Percentiles rank a stretch among this genome's conserved stretches.
These are phyloP conservation scores for Polygonum maritimum DNA, from an alignment of 148 eudicot genomes.

Conservation along the genomic window DNA sequence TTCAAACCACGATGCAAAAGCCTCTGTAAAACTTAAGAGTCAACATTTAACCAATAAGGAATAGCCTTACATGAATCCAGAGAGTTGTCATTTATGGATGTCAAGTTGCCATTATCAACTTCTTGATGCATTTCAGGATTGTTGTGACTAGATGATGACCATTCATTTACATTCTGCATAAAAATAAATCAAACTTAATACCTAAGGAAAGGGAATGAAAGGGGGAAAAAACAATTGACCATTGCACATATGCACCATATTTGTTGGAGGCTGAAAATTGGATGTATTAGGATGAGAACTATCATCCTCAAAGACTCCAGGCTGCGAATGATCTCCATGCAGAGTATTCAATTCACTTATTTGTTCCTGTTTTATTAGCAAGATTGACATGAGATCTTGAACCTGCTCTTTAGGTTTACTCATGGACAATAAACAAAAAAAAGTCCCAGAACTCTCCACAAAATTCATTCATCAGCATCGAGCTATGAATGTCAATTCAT, in stretches of 20 bases:
- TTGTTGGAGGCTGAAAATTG: no score
- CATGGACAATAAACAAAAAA: not conserved
- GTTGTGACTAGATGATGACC: conserved; percentile 21
- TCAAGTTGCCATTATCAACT: conserved; percentile 19
- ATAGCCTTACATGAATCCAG: conserved; percentile 19
- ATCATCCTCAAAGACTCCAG: conserved; percentile 28
- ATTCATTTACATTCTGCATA: conserved; percentile 38
- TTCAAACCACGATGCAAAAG: not conserved
- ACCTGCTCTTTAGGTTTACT: not conserved
- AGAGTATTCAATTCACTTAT: conserved; percentile 35
- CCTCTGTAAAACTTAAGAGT: not conserved
- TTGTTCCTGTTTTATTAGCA: conserved; percentile 36
- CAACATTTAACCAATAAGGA: conserved; percentile 19
- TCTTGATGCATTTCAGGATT: conserved; percentile 22
- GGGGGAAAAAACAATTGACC: not conserved
- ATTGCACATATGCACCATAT: conserved; percentile 19
- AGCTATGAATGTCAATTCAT: not conserved
- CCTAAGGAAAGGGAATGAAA: not conserved
- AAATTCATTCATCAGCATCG: not conserved
- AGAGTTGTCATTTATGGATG: conserved; percentile 26
- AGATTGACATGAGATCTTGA: not conserved
- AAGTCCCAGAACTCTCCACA: not conserved
- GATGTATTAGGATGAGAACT: conserved; percentile 24
- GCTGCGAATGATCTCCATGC: conserved; percentile 28
- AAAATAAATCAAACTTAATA: not conserved